Evolutionary conservation across 2,329 filamentous ascomycete species (phyloP).

Genomic region (Colletotrichum acutatum): DNA sequence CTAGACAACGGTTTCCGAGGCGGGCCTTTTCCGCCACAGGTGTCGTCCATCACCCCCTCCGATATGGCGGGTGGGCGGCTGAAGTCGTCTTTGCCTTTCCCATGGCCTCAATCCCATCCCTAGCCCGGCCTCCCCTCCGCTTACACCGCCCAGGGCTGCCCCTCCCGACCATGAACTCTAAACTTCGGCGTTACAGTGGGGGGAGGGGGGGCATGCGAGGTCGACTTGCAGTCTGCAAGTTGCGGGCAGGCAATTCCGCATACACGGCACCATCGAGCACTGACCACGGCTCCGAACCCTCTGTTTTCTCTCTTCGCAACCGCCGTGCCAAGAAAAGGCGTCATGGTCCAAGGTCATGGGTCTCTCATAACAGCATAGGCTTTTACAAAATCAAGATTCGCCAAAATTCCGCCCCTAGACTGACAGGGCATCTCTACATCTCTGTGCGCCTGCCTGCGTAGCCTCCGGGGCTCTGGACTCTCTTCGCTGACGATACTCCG

Average conservation of each 20-base stretch:
- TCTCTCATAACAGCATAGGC: neutral
- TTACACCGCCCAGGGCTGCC: constrained; percentile 11
- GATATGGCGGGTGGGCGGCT: neutral
- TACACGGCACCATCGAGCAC: constrained; percentile 17
- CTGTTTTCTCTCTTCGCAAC: neutral
- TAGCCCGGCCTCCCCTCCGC: neutral
- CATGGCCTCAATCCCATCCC: constrained; percentile 24
- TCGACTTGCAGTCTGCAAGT: neutral
- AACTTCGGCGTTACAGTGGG: constrained; percentile 1
- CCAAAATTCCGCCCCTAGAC: neutral
- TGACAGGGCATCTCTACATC: neutral
- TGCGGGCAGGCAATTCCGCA: constrained; percentile 29
- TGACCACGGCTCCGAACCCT: constrained; percentile 13
- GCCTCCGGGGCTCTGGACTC: neutral
- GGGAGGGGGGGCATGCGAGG: neutral
- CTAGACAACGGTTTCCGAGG: neutral
- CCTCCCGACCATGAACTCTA: constrained; percentile 20
- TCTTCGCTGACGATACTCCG: neutral
- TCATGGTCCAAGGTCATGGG: neutral
- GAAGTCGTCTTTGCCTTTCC: constrained; percentile 33
- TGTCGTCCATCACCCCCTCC: neutral
- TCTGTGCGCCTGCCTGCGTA: neutral
- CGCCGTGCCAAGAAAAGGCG: constrained; percentile 14
- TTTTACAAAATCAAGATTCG: constrained; percentile 5
- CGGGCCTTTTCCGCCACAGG: neutral